Percentiles rank a stretch among this genome's conserved stretches.
Evolutionary conservation across 441 rosid genomes (phyloP).

Genomic region (Rhodomyrtus psidioides): DNA sequence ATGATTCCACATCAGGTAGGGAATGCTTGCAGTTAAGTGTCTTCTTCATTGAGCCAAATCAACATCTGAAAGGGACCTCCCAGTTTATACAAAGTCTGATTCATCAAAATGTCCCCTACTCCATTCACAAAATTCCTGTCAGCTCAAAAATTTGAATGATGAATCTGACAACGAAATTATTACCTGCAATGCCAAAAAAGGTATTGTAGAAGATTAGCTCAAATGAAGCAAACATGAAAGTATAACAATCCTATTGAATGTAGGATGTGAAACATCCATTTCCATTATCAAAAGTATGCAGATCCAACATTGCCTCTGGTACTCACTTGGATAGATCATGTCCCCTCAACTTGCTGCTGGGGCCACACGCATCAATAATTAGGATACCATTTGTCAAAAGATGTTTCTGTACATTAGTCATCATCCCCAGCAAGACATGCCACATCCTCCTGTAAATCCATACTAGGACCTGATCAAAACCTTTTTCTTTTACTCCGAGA

Average conservation of each 20-base stretch:
- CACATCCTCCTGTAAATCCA: conserved; percentile 2
- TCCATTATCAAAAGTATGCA: not conserved
- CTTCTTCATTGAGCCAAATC: not conserved
- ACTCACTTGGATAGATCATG: not conserved
- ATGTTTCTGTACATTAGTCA: not conserved
- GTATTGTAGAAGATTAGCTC: not conserved
- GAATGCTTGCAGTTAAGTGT: not conserved
- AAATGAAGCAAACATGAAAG: not conserved
- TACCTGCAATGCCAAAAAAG: not conserved
- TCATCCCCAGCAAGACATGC: not conserved
- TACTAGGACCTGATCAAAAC: conserved; percentile 25
- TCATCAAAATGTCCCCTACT: not conserved
- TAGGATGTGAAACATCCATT: not conserved
- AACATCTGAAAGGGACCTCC: not conserved
- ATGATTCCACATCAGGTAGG: not conserved
- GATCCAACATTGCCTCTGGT: not conserved
- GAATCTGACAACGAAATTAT: not conserved
- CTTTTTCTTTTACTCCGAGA: conserved; percentile 49
- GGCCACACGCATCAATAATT: not conserved
- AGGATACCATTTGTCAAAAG: not conserved
- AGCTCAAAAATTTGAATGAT: not conserved
- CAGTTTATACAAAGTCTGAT: not conserved
- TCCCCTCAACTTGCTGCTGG: not conserved
- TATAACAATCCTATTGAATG: not conserved
- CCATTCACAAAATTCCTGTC: not conserved